Evolutionary conservation across 2,329 filamentous ascomycete genomes (phyloP), one percentile per base, ranked within the genome.

Genomic region (Rhynchosporium graminicola): DNA sequence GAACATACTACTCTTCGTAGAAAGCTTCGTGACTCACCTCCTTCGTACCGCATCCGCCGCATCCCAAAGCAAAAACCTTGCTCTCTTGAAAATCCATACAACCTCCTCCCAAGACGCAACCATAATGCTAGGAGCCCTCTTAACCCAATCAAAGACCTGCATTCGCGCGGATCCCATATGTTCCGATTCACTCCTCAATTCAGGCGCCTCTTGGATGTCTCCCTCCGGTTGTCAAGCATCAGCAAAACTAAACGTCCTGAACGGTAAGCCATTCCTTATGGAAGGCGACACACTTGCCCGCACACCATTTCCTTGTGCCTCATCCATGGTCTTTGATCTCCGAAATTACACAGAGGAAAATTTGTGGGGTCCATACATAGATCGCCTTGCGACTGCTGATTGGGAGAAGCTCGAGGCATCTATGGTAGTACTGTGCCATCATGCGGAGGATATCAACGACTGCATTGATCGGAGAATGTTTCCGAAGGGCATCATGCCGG

Each of bases 381-480:
- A 83, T 56, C 89, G 92, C 70, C 84, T 79, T 2, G 80, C 80
- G 58, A 74, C 76, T 4, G 87, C 91, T 0, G 89, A 94, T 74
- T 94, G 90, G 90, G 89, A 93, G 74, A 91, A 90, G 76, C 77
- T 92, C 10, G 90, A 93, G 74, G 86, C 88, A 8, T 83, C 92
- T 59, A 84, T 92, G 80, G 78, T 92, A 3, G 84, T 88, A 2
- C 74, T 93, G 3, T 83, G 82, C 3, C 80, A 83, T 71, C 92
- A 91, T 71, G 79, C 89, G 57, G 74, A 77, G 45, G 71, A 75
- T 9, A 82, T 83, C 67, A 76, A 45, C 15, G 48, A 55, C 8
- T 48, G 60, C n/a, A 63, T 50, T 29, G 52, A 45, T 10, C 42
- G 57, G 31, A 15, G 36, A 15, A 46, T 60, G 50, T 45, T 43